Conservation (phyloP, 2,329 filamentous ascomycete genomes). For the Talaromyces albobiverticillius region DNA sequence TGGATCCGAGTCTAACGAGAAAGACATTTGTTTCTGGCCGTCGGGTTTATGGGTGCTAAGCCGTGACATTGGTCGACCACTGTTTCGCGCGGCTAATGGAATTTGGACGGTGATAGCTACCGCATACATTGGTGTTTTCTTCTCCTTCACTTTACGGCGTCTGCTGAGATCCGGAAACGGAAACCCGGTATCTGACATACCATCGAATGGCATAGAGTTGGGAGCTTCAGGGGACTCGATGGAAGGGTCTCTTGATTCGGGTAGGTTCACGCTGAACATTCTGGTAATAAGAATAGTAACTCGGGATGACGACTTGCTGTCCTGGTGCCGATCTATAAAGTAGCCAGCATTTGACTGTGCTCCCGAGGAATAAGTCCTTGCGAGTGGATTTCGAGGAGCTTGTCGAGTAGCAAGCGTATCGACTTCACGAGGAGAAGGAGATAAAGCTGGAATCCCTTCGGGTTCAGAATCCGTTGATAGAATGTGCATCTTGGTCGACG, state of each 20-base stretch:
- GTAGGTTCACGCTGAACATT: slow-evolving; percentile 57
- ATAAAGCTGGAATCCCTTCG: slow-evolving; percentile 22
- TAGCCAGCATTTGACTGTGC: slow-evolving; percentile 21
- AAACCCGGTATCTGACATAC: slow-evolving; percentile 32
- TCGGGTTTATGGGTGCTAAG: slow-evolving; percentile 33
- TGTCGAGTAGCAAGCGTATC: slow-evolving; percentile 18
- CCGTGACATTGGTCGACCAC: slow-evolving; percentile 33
- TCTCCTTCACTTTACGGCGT: slow-evolving; percentile 48
- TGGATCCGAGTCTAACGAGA: slow-evolving; percentile 42
- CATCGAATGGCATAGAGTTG: slow-evolving; percentile 30
- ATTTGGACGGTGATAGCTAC: slow-evolving; percentile 57
- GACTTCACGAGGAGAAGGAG: slow-evolving; percentile 21
- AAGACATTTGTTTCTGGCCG: slow-evolving; percentile 32
- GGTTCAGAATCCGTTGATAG: slow-evolving; percentile 43
- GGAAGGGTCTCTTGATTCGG: slow-evolving; percentile 41
- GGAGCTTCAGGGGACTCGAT: slow-evolving; percentile 31
- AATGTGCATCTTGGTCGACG: slow-evolving; percentile 60
- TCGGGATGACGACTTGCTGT: slow-evolving; percentile 42
- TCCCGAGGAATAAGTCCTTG: slow-evolving; percentile 38
- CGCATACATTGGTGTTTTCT: slow-evolving; percentile 58
- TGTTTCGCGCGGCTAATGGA: slow-evolving; percentile 38
- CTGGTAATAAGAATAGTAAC: slow-evolving; percentile 57
- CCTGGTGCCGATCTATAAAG: slow-evolving; percentile 22
- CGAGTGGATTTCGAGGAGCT: slow-evolving; percentile 29
- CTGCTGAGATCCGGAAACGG: slow-evolving; percentile 39